These are phyloP conservation scores for Fusarium citri DNA, from an alignment of 2,329 filamentous ascomycete genomes.

Conservation along the genomic window DNA sequence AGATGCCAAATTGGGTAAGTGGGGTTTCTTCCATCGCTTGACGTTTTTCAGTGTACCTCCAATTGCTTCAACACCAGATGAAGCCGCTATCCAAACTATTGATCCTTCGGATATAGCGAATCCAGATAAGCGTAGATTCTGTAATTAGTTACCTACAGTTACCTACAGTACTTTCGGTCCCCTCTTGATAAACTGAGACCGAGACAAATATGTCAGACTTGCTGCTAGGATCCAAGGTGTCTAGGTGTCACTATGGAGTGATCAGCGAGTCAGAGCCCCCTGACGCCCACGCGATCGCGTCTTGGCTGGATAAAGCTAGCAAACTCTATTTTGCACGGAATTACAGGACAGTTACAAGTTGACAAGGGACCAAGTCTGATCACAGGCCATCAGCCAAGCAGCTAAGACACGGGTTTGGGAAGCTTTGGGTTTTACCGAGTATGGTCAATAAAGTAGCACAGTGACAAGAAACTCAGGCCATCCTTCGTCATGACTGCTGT, in stretches of 20 bases:
- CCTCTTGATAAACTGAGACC: neutral
- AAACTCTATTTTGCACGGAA: conserved; percentile 11
- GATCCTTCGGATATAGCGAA: neutral
- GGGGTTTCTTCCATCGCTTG: neutral
- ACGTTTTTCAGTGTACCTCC: too few species aligned
- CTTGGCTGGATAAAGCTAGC: conserved; percentile 17
- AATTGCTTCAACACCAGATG: neutral
- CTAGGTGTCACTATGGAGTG: conserved; percentile 7
- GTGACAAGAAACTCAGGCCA: neutral
- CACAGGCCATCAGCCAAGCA: neutral
- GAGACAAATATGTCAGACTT: conserved; percentile 2
- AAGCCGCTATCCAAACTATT: neutral
- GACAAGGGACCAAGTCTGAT: neutral
- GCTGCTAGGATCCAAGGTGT: neutral
- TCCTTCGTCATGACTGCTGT: neutral
- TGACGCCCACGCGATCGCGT: conserved; percentile 19
- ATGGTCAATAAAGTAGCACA: neutral
- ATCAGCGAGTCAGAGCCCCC: conserved; percentile 22
- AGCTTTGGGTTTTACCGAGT: neutral
- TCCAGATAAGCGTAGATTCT: neutral
- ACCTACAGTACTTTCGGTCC: neutral
- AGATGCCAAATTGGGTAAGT: conserved; percentile 15
- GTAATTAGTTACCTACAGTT: neutral
- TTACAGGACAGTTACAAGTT: neutral
- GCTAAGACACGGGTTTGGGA: neutral